Base-by-base conservation (phyloP, 352 stramenopile genomes). In the Pythium scleroteichum region DNA sequence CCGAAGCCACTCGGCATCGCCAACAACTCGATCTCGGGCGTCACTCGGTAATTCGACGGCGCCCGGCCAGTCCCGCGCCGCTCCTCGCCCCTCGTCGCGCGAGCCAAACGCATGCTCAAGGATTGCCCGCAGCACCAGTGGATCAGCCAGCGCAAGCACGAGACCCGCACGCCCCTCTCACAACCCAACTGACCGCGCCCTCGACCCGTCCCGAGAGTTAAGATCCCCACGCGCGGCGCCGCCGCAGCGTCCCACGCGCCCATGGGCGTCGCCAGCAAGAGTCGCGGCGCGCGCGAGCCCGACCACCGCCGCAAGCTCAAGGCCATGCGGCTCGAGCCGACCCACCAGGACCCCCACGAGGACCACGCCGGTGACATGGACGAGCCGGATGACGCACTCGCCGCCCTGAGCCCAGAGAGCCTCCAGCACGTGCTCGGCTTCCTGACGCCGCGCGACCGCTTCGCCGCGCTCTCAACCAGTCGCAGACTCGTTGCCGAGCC, bases 111-210 rank as follows among this genome's bases (percentile, higher is more conserved):
- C 45, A 95, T 95, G 86, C 86, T 95, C 48, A 94, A 94, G 79
- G 76, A 94, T 73, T 95, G 86, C 59, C 86, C 86, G 59, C 86
- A 95, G 79, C 86, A 95, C 71, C 86, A 95, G 84, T 95, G 83
- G 82, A 92, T 95, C 69, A 88, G 75, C 72, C 82, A 91, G 68
- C 86, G 86, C 76, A 90, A 82, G 68, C 83, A 92, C 83, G 86
- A 95, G 76, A 94, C 82, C 71, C 85, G 82, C 71, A 83, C 76
- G 53, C 72, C 76, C 50, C 81, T 90, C 66, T 81, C 72, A 75
- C 74, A 80, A 73, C 72, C 72, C 14, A 66, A 85, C 51, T 92
- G 79, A 86, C 17, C 19, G 4, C 27, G 8, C 8, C 27, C 12
- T 14, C 41, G 24, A 2, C 10, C n/a, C 38, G 13, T 1, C 38